Evolutionary conservation across 345 rosid genomes (phyloP), one percentile per base, ranked within the genome.

Genomic region (Syzygium aqueum): DNA sequence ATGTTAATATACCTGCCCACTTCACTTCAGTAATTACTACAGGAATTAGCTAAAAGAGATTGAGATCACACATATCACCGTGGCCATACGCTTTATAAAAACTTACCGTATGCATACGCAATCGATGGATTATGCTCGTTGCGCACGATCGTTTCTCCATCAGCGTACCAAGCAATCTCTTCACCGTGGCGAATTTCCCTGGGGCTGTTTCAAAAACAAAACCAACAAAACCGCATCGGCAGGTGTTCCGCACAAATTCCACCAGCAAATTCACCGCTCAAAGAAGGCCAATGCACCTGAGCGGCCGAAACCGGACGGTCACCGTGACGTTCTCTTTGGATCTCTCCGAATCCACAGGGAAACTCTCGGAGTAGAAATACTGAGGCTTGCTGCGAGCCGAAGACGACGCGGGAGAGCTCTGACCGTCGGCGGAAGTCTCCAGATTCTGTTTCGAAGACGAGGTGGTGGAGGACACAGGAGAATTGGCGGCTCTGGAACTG

Each of bases 91-190:
- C 49, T 37, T 54, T 43, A 30, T 40, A 50, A 86, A 77, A 87
- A 90, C 90, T 92, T 90, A 98, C 99, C 99, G 87, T 96, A 98
- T 28, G 99, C 99, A 92, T 98, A 98, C 2, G 99, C 99, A 63
- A 93, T 93, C 0, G 98, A 91, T 17, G 96, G 95, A 91, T 96
- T 94, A 89, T 96, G 94, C 90, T 98, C 99, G 67, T 92, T 96
- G 65, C 99, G 92, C 77, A 98, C 93, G 53, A 96, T 92, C 56
- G 99, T 98, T 92, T 98, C 99, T 85, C 99, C 99, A 88, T 98
- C 99, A 3, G 99, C 99, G 85, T 98, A 96, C 99, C 99, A 98
- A n/a, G 99, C 97, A 92, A 98, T 94, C 94, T 96, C 99, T 92
- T 98, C 99, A 11, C 99, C 98, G 88, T 91, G 97, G 77, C 99